A percentile compares a stretch with the other conserved stretches of the same genome.
Evolutionary conservation across 805 yeast genomes (phyloP).

Genomic region (Saturnispora quitensis): DNA sequence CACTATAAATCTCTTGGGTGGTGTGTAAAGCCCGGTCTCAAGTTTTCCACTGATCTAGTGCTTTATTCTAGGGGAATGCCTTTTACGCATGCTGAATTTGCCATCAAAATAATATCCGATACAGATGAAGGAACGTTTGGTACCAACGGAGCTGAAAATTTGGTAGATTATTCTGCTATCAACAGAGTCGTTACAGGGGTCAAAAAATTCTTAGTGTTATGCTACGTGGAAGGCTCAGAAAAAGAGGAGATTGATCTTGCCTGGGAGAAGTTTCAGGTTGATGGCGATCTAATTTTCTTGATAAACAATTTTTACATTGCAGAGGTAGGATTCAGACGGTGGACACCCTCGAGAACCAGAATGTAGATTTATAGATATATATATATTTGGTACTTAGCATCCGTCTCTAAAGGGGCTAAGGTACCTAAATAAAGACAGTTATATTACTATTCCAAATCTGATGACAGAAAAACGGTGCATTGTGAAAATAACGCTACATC

Average conservation of each 20-base stretch:
- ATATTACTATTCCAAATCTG: not conserved
- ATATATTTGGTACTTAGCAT: not conserved
- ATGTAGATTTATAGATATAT: conserved; percentile 35
- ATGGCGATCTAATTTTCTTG: conserved; percentile 21
- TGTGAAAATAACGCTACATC: not conserved
- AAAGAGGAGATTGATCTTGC: conserved; percentile 16
- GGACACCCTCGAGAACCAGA: conserved; percentile 80
- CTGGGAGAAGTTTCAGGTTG: conserved; percentile 9
- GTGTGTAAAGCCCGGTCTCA: conserved; percentile 89
- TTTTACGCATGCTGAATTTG: conserved; percentile 86
- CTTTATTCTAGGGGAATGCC: conserved; percentile 92
- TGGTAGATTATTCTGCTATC: conserved; percentile 58
- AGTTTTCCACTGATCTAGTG: conserved; percentile 82
- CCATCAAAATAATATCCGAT: conserved; percentile 31
- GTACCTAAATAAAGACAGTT: not conserved
- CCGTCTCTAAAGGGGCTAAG: not conserved
- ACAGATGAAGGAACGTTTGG: conserved; percentile 2
- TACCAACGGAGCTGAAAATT: conserved; percentile 14
- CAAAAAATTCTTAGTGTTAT: conserved; percentile 62
- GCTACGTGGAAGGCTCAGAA: conserved; percentile 53
- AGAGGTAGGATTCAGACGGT: conserved; percentile 66
- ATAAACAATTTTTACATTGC: conserved; percentile 38
- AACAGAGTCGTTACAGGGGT: conserved; percentile 85
- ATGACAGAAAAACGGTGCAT: not conserved
- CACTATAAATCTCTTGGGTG: conserved; percentile 85